A percentile compares a stretch with the other conserved stretches of the same genome.
Evolutionary conservation across 2,329 filamentous ascomycete genomes (phyloP).

Genomic region (Epicoccum sorghinum): DNA sequence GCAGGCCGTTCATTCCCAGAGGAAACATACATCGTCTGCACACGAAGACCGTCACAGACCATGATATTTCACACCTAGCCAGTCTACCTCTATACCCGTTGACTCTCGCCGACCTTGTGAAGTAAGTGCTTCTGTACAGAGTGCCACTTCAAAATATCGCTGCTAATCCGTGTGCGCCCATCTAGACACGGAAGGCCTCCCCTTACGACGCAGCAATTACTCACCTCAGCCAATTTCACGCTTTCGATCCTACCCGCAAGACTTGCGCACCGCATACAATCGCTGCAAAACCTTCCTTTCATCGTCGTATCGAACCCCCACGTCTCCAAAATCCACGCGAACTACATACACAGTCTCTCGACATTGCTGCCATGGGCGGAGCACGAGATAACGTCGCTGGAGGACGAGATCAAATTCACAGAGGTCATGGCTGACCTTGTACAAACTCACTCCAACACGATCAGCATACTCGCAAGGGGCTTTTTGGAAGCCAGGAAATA

Average conservation of each 20-base stretch:
- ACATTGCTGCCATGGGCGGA: constrained; percentile 86
- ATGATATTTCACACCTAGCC: constrained; percentile 79
- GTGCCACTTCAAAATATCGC: background rate
- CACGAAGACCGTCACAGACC: constrained; percentile 62
- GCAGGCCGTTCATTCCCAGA: constrained; percentile 25
- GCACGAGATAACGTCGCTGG: constrained; percentile 72
- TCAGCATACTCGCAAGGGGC: constrained; percentile 86
- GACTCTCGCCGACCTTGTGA: constrained; percentile 86
- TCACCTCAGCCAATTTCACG: constrained; percentile 94
- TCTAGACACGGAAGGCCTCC: constrained; percentile 78
- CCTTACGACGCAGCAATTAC: constrained; percentile 77
- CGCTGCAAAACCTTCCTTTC: constrained; percentile 89
- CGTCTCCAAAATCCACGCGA: constrained; percentile 91
- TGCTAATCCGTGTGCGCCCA: constrained; percentile 21
- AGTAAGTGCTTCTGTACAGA: constrained; percentile 57
- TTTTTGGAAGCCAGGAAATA: constrained; percentile 94
- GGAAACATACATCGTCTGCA: constrained; percentile 31
- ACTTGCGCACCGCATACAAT: constrained; percentile 91
- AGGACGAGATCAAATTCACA: constrained; percentile 90
- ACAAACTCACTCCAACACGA: constrained; percentile 91
- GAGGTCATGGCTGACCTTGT: constrained; percentile 95
- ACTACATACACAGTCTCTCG: constrained; percentile 91
- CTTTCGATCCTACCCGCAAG: constrained; percentile 89
- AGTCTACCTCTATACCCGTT: constrained; percentile 78
- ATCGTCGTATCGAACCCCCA: constrained; percentile 99